Percentiles rank a stretch among this genome's conserved stretches.
phyloP scores from a whole-genome alignment of 2,329 filamentous ascomycete species.

The Pseudogymnoascus sp. region DNA sequence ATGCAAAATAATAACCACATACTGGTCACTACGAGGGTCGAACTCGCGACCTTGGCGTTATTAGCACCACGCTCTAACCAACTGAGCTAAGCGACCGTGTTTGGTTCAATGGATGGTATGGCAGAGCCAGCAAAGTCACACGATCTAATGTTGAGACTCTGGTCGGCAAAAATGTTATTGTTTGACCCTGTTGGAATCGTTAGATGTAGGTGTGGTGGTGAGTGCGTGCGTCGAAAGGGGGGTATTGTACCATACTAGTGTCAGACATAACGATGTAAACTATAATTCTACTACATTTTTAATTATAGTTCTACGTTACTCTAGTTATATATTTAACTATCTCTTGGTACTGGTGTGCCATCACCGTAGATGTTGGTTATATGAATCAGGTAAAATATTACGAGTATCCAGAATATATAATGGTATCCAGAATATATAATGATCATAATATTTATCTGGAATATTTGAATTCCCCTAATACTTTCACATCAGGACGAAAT shows the following conservation, averaged over 20 bases:
- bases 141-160: constrained; percentile 10
- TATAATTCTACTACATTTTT: background rate
- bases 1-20: too few species aligned
- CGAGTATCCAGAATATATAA: too few species aligned
- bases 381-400: background rate
- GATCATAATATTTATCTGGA: background rate
- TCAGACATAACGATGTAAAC: background rate
- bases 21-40: too few species aligned
- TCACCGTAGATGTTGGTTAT: background rate
- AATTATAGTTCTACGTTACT: background rate
- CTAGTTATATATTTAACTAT: background rate
- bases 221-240: background rate
- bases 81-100: too few species aligned
- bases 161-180: constrained; percentile 13
- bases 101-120: too few species aligned
- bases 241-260: background rate
- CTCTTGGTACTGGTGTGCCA: background rate
- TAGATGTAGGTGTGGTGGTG: background rate
- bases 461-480: background rate
- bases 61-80: too few species aligned
- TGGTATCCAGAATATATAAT: too few species aligned
- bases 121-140: constrained; percentile 13
- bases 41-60: too few species aligned
- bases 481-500: background rate
- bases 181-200: background rate